Conservation (phyloP, 2,329 filamentous ascomycete species). For the Tolypocladium sp. region DNA sequence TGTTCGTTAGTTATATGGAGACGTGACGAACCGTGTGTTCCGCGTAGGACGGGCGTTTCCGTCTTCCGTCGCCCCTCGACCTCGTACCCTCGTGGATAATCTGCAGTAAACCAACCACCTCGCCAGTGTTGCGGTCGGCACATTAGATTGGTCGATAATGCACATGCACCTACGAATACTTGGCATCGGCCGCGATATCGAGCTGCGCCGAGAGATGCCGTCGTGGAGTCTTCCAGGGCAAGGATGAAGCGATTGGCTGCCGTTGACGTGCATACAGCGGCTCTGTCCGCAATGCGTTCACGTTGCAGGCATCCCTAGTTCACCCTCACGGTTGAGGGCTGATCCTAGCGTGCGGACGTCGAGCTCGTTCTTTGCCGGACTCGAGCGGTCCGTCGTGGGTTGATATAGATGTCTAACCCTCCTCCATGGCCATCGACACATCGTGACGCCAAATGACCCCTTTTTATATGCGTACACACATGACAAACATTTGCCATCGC, state of each 20-base stretch:
- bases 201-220: neutral
- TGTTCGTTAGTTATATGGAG: neutral
- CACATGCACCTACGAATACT: neutral
- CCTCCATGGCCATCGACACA: neutral
- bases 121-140: neutral
- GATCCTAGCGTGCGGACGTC: neutral
- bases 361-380: neutral
- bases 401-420: neutral
- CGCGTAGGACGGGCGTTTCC: neutral
- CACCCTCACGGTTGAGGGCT: neutral
- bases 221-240: neutral
- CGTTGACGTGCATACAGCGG: neutral
- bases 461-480: neutral
- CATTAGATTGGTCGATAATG: neutral
- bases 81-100: neutral
- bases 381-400: neutral
- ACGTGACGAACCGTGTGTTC: neutral
- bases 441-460: neutral
- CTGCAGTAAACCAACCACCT: neutral
- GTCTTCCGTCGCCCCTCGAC: neutral
- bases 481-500: neutral
- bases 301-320: neutral
- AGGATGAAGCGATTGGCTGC: neutral
- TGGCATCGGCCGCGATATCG: neutral
- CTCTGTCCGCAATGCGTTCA: neutral